Conservation (phyloP, 768 basidiomycete species). For the Leccinum truebloodii region DNA sequence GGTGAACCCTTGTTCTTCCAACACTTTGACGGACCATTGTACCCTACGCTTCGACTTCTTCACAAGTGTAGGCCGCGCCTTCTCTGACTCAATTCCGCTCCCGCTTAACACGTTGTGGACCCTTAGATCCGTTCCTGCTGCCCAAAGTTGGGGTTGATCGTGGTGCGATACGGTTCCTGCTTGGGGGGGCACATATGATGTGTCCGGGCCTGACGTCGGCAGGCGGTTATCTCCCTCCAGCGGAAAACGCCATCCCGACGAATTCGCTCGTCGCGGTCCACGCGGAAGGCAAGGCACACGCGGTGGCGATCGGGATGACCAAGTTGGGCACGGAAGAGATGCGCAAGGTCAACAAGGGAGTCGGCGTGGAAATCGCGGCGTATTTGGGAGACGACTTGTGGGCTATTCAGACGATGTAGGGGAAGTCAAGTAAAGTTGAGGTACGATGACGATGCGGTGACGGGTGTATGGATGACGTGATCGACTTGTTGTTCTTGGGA, state of each 20-base stretch:
- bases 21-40: slow-evolving; percentile 92
- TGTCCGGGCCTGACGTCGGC: slow-evolving; percentile 94
- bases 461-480: background rate
- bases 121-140: slow-evolving; percentile 84
- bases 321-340: slow-evolving; percentile 89
- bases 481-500: background rate
- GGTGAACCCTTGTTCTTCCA: slow-evolving; percentile 92
- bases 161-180: slow-evolving; percentile 95
- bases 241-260: slow-evolving; percentile 63
- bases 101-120: background rate
- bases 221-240: slow-evolving; percentile 83
- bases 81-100: background rate
- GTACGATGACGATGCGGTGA: background rate
- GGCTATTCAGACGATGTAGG: slow-evolving; percentile 61
- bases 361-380: slow-evolving; percentile 85
- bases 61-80: slow-evolving; percentile 76
- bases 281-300: slow-evolving; percentile 95
- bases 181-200: slow-evolving; percentile 96
- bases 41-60: slow-evolving; percentile 83
- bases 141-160: slow-evolving; percentile 91
- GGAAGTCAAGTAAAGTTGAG: background rate
- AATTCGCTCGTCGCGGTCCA: slow-evolving; percentile 85
- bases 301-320: slow-evolving; percentile 83
- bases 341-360: slow-evolving; percentile 82
- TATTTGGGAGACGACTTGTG: slow-evolving; percentile 91